Percentiles rank a stretch among this genome's conserved stretches.
These are phyloP conservation scores for Rutidosis leptorrhynchoides DNA, from an alignment of 129 eudicot species.

Conservation along the genomic window DNA sequence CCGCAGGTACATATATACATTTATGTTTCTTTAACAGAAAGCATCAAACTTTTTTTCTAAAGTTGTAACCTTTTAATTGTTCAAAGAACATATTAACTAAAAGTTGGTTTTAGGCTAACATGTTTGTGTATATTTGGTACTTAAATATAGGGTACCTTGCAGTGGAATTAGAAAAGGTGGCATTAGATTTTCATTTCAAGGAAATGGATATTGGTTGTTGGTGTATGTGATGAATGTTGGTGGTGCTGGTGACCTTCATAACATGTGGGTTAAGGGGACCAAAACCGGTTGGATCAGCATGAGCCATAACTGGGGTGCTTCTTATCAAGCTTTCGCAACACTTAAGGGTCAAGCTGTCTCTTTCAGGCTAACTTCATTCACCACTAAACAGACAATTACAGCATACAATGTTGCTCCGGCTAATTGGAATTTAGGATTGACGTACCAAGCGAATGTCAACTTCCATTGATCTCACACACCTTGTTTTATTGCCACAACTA, in stretches of 20 bases:
- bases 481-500: not conserved
- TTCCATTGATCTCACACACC: slow-evolving; percentile 27
- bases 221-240: slow-evolving; percentile 84
- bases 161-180: slow-evolving; percentile 46
- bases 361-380: slow-evolving; percentile 64
- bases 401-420: slow-evolving; percentile 77
- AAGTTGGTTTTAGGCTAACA: not conserved
- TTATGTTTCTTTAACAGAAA: not conserved
- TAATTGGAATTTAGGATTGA: slow-evolving; percentile 61
- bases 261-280: slow-evolving; percentile 78
- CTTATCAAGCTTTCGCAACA: slow-evolving; percentile 72
- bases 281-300: slow-evolving; percentile 71
- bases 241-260: slow-evolving; percentile 65
- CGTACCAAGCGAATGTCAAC: slow-evolving; percentile 55
- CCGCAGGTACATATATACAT: slow-evolving; percentile 53
- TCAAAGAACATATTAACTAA: not conserved
- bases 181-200: slow-evolving; percentile 49
- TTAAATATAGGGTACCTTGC: slow-evolving; percentile 64
- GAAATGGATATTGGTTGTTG: slow-evolving; percentile 72
- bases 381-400: slow-evolving; percentile 51
- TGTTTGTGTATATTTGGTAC: not conserved
- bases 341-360: slow-evolving; percentile 70
- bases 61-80: not conserved
- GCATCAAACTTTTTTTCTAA: not conserved
- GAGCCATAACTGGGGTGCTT: slow-evolving; percentile 99